Evolutionary conservation across 2,329 filamentous ascomycete genomes (phyloP).

Genomic region (Microcyclosporella mali): DNA sequence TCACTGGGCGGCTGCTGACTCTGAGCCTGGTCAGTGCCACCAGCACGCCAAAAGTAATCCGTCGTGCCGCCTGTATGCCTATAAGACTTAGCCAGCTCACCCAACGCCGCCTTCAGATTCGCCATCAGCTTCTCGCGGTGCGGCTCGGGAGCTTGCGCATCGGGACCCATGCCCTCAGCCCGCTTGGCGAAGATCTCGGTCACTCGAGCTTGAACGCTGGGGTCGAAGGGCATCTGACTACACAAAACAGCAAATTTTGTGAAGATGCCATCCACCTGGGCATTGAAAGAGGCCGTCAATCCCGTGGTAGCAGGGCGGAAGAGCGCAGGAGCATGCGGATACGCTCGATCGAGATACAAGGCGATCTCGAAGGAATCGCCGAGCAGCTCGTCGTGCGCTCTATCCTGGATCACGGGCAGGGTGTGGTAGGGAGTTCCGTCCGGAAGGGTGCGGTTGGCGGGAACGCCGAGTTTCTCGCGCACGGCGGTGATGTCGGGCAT

Average conservation of each 20-base stretch:
- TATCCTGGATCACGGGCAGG: slow-evolving; percentile 53
- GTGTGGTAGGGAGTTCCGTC: slow-evolving; percentile 56
- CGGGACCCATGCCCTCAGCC: slow-evolving; percentile 33
- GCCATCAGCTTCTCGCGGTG: slow-evolving; percentile 34
- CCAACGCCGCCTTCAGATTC: slow-evolving; percentile 40
- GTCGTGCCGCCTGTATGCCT: slow-evolving; percentile 29
- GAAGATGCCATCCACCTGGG: slow-evolving; percentile 51
- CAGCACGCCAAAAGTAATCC: slow-evolving; percentile 17
- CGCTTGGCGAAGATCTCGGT: slow-evolving; percentile 48
- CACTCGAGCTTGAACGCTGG: slow-evolving; percentile 39
- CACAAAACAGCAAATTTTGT: slow-evolving; percentile 41
- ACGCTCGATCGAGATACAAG: slow-evolving; percentile 50
- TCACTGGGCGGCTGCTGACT: slow-evolving; percentile 12
- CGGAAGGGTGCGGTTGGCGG: slow-evolving; percentile 48
- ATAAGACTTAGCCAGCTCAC: slow-evolving; percentile 40
- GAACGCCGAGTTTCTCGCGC: slow-evolving; percentile 43
- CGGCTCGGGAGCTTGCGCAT: slow-evolving; percentile 34
- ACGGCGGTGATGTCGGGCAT: slow-evolving; percentile 48
- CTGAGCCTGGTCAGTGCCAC: slow-evolving; percentile 15
- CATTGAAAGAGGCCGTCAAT: slow-evolving; percentile 47
- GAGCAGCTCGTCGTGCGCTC: slow-evolving; percentile 30
- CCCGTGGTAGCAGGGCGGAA: slow-evolving; percentile 39
- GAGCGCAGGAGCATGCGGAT: slow-evolving; percentile 45
- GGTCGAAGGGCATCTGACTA: slow-evolving; percentile 47
- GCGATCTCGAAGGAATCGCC: slow-evolving; percentile 65